Base-by-base conservation (phyloP, 495 filamentous ascomycete genomes). In the Penicillium atrosanguineum region DNA sequence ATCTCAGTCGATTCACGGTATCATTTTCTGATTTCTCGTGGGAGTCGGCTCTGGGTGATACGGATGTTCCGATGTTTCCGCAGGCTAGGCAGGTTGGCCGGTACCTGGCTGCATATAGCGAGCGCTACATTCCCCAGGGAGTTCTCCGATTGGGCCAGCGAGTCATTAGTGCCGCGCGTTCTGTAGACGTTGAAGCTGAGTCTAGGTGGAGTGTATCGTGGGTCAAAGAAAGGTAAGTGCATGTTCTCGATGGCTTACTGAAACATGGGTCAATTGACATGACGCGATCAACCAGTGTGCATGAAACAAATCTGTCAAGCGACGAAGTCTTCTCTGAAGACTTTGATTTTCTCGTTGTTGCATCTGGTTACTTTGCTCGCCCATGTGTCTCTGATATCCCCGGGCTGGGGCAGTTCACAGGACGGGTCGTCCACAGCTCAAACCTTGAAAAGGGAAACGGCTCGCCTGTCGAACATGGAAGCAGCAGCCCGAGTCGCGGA, bases 1-100 rank as follows among this genome's bases (percentile, higher is more conserved):
- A 96, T 69, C 81, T 90, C 48, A 90, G 86, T 67, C 81, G 80
- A 19, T 89, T 88, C 69, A 88, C 87, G 0, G 87, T 92, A 37
- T 77, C 82, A 38, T 94, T 95, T 65, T 88, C 88, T 11, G 91
- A 95, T 65, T 65, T 91, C 6, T 79, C 86, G 15, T 92, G 89
- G 88, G 70, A 75, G 18, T 70, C 70, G 7, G 76, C 75, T 0
- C 29, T 77, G 40, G 46, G 44, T 7, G 63, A 62, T 3, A 63
- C 74, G 7, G 64, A 65, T 3, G 60, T 75, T 11, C 81, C 84
- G 1, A 71, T 85, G 66, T 87, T 92, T 55, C 90, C 90, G 8
- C 80, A 74, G 14, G 91, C 90, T 6, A 86, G 80, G 76, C 79
- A 90, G 64, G 84, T 93, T n/a, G 87, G 87, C 12, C 67, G 67